These are phyloP conservation scores for Penicillium longicatenatum DNA, from an alignment of 495 filamentous ascomycete genomes.

Conservation along the genomic window DNA sequence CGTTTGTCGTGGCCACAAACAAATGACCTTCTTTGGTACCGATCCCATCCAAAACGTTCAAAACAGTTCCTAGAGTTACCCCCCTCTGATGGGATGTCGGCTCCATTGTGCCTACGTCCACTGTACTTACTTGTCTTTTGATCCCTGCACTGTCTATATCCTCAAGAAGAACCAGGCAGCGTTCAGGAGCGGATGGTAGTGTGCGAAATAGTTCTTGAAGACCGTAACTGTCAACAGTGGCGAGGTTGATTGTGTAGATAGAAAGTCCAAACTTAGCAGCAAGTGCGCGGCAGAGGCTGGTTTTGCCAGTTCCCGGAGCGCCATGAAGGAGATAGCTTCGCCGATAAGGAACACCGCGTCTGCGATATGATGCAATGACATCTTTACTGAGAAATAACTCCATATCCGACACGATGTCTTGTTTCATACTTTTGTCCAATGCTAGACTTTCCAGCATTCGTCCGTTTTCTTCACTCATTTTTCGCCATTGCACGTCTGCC, in stretches of 20 bases:
- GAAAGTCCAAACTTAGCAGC: conserved; percentile 1
- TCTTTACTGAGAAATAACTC: conserved; percentile 2
- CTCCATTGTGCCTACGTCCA: neutral
- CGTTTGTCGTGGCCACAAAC: conserved; percentile 9
- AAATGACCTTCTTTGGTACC: conserved; percentile 1
- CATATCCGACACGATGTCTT: neutral
- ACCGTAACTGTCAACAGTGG: neutral
- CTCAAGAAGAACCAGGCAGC: conserved; percentile 5
- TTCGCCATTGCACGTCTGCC: neutral
- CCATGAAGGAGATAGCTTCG: conserved; percentile 10
- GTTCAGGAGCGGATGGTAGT: neutral
- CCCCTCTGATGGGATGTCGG: neutral
- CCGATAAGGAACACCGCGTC: conserved; percentile 3
- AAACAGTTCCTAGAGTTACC: conserved; percentile 1
- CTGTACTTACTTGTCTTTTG: neutral
- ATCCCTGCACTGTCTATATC: conserved; percentile 3
- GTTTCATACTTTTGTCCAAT: conserved; percentile 3
- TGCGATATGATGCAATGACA: neutral
- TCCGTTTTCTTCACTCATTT: neutral
- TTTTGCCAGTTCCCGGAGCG: conserved; percentile 8
- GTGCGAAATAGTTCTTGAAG: conserved; percentile 1
- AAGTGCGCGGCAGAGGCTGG: conserved; percentile 1
- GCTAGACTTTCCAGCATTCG: neutral
- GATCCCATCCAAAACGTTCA: conserved; percentile 9
- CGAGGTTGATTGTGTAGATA: conserved; percentile 6